Base-by-base conservation (phyloP, 2,329 filamentous ascomycete species). In the Ilyonectria mors-panacis region DNA sequence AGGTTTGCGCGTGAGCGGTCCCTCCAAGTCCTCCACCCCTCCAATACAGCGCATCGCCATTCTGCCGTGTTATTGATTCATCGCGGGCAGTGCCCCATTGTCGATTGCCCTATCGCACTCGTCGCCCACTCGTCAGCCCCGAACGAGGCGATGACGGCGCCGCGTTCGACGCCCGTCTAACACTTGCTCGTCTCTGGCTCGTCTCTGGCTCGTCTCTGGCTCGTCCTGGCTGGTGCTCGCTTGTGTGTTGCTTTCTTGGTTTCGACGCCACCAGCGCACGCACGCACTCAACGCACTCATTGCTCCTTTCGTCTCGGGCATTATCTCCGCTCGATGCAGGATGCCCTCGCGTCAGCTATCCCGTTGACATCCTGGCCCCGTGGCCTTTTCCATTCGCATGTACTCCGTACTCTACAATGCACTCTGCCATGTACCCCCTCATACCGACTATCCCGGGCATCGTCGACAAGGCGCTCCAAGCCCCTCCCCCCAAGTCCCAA, bases 61-160 rank as follows among this genome's bases (percentile, higher is more conserved):
- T 45, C 66, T 68, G 23, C 28, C 44, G 47, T 66, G 56, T 61
- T 26, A 57, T 30, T 55, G 21, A 64, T 59, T 64, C 42, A 26
- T 35, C 61, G 54, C 33, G 42, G 37, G 54, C 62, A 65, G 59
- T 47, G 54, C 39, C 21, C 56, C n/a, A n/a, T 67, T 44, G 6
- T 48, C 23, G 13, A 28, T 30, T 19, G n/a, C 60, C 63, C 63
- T 66, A 63, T 55, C 48, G 59, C 57, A 56, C 58, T 59, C 47
- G 33, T 28, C 53, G 33, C 17, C 17, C 55, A 57, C 58, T 58
- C 66, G 70, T 75, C 73, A 75, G 73, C 73, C 73, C 64, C 68
- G n/a, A 59, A 62, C 59, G 66, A 67, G 69, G 67, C 69, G 65
- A 75, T 74, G 69, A 53, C 5, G 65, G 61, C 54, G 65, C 63